Percentiles rank a stretch among this genome's conserved stretches.
phyloP scores from a whole-genome alignment of 2,329 filamentous ascomycete species.

The Claviceps cyperi region DNA sequence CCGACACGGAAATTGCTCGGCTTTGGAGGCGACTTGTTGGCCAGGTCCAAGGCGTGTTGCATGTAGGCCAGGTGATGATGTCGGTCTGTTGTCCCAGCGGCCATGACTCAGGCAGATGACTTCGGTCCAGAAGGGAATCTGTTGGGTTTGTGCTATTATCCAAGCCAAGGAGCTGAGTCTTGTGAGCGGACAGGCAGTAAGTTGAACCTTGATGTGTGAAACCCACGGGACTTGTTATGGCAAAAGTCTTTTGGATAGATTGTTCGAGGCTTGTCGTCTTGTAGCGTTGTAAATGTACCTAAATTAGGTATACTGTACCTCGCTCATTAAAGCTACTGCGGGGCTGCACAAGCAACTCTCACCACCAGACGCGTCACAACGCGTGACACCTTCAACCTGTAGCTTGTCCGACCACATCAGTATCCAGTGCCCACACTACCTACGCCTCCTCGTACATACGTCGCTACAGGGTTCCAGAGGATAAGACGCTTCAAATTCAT shows the following conservation, averaged over 20 bases:
- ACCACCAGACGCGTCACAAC: slow-evolving; percentile 7
- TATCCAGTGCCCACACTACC: background rate
- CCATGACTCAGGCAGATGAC: slow-evolving; percentile 8
- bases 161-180: background rate
- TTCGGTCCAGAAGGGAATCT: background rate
- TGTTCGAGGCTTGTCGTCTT: background rate
- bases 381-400: slow-evolving; percentile 8
- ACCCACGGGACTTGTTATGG: background rate
- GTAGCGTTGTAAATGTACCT: too few species aligned
- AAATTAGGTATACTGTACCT: too few species aligned
- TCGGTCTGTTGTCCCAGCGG: slow-evolving; percentile 8
- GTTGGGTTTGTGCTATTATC: background rate
- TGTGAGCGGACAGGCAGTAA: background rate
- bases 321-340: slow-evolving; percentile 3
- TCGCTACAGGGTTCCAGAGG: background rate
- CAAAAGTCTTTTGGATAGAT: background rate
- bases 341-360: background rate
- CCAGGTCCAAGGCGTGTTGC: slow-evolving; percentile 58
- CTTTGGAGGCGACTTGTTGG: slow-evolving; percentile 65
- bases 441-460: background rate
- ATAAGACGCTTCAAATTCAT: slow-evolving; percentile 1
- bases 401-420: background rate
- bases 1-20: slow-evolving; percentile 91
- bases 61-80: slow-evolving; percentile 41
- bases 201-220: background rate